These are phyloP conservation scores for Avena atlantica DNA, from an alignment of 176 grass and related monocot genomes.

Conservation along the genomic window DNA sequence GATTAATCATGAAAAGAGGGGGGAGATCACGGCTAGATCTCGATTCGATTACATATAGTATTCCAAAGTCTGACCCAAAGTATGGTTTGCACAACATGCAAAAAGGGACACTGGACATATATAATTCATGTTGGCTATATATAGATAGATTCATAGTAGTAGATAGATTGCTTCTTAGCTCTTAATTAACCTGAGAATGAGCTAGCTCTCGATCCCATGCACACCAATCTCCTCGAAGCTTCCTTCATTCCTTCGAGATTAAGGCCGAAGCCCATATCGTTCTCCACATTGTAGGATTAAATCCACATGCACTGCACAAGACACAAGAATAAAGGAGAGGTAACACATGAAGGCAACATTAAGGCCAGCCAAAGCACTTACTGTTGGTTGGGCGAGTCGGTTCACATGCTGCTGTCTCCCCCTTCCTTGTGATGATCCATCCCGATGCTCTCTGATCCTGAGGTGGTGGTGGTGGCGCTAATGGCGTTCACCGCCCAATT, in stretches of 20 bases:
- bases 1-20: conserved; percentile 65
- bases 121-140: conserved; percentile 55
- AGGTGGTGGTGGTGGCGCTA: conserved; percentile 53
- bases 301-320: conserved; percentile 57
- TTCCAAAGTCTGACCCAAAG: conserved; percentile 50
- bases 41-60: conserved; percentile 66
- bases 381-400: conserved; percentile 33
- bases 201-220: conserved; percentile 21
- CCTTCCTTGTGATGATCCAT: conserved; percentile 78
- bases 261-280: conserved; percentile 25
- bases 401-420: conserved; percentile 75
- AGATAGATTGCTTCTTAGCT: conserved; percentile 56
- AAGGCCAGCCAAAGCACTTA: conserved; percentile 41
- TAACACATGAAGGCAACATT: conserved; percentile 44
- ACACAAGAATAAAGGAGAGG: not conserved
- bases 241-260: conserved; percentile 39
- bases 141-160: conserved; percentile 40
- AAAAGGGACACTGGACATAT: conserved; percentile 48
- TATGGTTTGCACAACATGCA: conserved; percentile 66
- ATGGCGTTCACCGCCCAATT: conserved; percentile 60
- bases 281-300: conserved; percentile 28
- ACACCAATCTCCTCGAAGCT: conserved; percentile 46
- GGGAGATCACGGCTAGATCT: conserved; percentile 61
- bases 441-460: conserved; percentile 62
- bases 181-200: conserved; percentile 60